phyloP scores from a whole-genome alignment of 1,139 yeast genomes.

The Suhomyces terraborum region DNA sequence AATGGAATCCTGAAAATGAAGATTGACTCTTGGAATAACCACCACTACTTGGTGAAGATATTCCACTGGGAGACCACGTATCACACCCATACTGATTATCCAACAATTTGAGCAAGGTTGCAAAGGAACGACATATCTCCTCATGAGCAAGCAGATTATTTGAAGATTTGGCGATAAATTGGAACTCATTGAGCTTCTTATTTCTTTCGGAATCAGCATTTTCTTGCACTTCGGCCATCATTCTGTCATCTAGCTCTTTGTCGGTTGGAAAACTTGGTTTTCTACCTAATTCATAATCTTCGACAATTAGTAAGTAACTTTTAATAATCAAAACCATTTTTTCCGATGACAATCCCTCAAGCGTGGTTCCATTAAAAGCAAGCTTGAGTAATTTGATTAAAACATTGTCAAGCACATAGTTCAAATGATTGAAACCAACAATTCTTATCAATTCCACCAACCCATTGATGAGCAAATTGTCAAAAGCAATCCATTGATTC shows the following conservation, averaged over 20 bases:
- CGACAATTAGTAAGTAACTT: constrained; percentile 68
- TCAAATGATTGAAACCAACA: constrained; percentile 77
- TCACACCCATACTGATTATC: constrained; percentile 64
- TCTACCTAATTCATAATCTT: constrained; percentile 56
- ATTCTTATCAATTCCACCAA: constrained; percentile 72
- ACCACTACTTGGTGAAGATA: constrained; percentile 7
- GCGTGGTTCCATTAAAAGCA: constrained; percentile 53
- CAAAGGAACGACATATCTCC: constrained; percentile 69
- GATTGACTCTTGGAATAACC: constrained; percentile 25
- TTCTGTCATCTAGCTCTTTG: constrained; percentile 41
- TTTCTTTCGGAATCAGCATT: constrained; percentile 5
- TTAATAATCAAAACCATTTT: constrained; percentile 68
- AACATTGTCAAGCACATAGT: constrained; percentile 76
- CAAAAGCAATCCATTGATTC: constrained; percentile 71
- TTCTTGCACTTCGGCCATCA: constrained; percentile 16
- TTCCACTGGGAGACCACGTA: constrained; percentile 27
- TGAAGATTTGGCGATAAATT: constrained; percentile 42
- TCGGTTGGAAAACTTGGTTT: constrained; percentile 79
- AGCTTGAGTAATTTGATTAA: constrained; percentile 61
- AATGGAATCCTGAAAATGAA: constrained; percentile 51
- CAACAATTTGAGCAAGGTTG: constrained; percentile 55
- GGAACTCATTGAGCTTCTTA: constrained; percentile 27
- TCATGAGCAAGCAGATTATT: constrained; percentile 65
- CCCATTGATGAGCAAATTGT: constrained; percentile 60
- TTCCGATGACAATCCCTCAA: constrained; percentile 71